Percentiles rank a stretch among this genome's conserved stretches.
phyloP scores from a whole-genome alignment of 2,329 filamentous ascomycete genomes.

The Coniochaeta sp. region DNA sequence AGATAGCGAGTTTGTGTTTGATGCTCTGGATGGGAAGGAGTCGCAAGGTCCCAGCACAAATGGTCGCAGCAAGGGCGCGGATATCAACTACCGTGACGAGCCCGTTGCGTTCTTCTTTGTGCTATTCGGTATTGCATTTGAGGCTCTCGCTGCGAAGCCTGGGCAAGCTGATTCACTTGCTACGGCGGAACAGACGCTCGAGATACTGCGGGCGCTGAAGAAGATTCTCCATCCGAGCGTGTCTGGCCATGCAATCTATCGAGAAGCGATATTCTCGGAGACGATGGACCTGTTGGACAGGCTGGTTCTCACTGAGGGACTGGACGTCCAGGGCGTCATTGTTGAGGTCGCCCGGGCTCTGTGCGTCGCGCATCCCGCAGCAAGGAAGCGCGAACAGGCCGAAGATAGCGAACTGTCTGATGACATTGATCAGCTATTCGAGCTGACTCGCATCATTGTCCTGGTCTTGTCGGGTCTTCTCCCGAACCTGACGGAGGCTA shows the following conservation, averaged over 20 bases:
- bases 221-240: slow-evolving; percentile 93
- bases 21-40: slow-evolving; percentile 84
- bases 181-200: slow-evolving; percentile 67
- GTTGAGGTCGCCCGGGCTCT: slow-evolving; percentile 89
- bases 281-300: slow-evolving; percentile 94
- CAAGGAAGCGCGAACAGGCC: slow-evolving; percentile 57
- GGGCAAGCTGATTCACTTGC: slow-evolving; percentile 58
- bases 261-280: slow-evolving; percentile 91
- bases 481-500: slow-evolving; percentile 68
- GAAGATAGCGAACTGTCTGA: slow-evolving; percentile 80
- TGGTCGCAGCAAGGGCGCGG: slow-evolving; percentile 54
- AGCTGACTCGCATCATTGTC: slow-evolving; percentile 92
- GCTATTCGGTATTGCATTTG: slow-evolving; percentile 91
- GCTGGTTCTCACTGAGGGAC: slow-evolving; percentile 81
- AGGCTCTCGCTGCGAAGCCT: slow-evolving; percentile 81
- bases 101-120: slow-evolving; percentile 99
- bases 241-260: slow-evolving; percentile 92
- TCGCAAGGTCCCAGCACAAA: slow-evolving; percentile 38
- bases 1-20: slow-evolving; percentile 95
- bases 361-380: slow-evolving; percentile 86
- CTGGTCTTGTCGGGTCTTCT: slow-evolving; percentile 82
- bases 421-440: slow-evolving; percentile 96
- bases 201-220: slow-evolving; percentile 84
- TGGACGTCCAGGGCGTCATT: slow-evolving; percentile 84
- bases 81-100: slow-evolving; percentile 97